Percentiles rank a stretch among this genome's conserved stretches.
These are phyloP conservation scores for Candida vartiovaarae DNA, from an alignment of 805 yeast species.

Conservation along the genomic window DNA sequence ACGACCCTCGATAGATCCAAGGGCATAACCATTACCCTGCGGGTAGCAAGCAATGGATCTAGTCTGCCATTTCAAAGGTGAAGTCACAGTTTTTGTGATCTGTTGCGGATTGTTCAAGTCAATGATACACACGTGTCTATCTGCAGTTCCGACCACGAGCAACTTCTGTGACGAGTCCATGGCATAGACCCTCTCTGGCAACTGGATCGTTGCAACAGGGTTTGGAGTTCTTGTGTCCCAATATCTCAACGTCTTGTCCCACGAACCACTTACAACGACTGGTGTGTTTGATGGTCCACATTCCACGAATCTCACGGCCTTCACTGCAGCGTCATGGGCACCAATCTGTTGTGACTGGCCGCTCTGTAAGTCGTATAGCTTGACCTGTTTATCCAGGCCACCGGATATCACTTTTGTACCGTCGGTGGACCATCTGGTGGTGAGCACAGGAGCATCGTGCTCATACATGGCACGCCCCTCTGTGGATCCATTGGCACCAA, in stretches of 20 bases:
- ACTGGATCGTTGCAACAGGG: constrained; percentile 71
- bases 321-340: constrained; percentile 75
- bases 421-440: constrained; percentile 77
- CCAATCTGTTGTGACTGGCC: constrained; percentile 86
- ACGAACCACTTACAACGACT: constrained; percentile 85
- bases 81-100: constrained; percentile 63
- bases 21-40: constrained; percentile 87
- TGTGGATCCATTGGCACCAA: constrained; percentile 63
- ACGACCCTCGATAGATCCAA: constrained; percentile 92
- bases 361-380: constrained; percentile 71
- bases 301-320: constrained; percentile 65
- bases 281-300: constrained; percentile 77
- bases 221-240: constrained; percentile 89
- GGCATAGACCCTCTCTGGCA: constrained; percentile 88
- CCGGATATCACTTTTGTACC: constrained; percentile 86
- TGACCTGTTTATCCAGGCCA: constrained; percentile 86
- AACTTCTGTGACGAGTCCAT: constrained; percentile 81
- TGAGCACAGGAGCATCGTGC: constrained; percentile 82
- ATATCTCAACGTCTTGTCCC: constrained; percentile 92
- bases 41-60: constrained; percentile 77
- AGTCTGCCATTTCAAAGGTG: constrained; percentile 89
- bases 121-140: constrained; percentile 68
- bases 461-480: constrained; percentile 87
- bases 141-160: constrained; percentile 92
- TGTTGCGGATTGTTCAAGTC: constrained; percentile 78